Base-by-base conservation (phyloP, 768 basidiomycete species). In the Lactarius trivialis region DNA sequence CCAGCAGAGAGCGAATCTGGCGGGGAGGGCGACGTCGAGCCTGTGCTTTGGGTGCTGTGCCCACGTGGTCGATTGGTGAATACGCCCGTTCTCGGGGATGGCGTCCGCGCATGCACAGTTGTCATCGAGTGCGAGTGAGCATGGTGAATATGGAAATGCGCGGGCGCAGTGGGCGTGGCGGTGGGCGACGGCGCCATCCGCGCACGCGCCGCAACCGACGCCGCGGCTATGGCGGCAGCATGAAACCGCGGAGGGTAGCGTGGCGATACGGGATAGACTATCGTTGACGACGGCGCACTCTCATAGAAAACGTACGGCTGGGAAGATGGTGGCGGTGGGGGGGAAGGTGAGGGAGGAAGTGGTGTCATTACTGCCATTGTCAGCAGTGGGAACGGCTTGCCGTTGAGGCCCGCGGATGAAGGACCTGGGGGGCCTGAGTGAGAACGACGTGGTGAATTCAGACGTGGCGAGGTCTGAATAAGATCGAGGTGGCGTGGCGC, bases 91-190 rank as follows among this genome's bases (percentile, higher is more conserved):
- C 56, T 68, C 21, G 75, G 72, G 39, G 75, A 73, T 8, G 78
- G 77, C 3, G 78, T 76, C 11, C 75, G 72, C 14, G 80, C 72
- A n/a, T 77, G 78, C 58, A 81, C 75, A 0, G 81, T 84, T 5
- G 79, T 73, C 61, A 73, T 78, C 5, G 82, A 83, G 43, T 77
- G 75, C 19, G 80, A 76, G 67, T 84, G 82, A 33, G 75, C 67
- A 60, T 81, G 80, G n/a, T 77, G 73, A 32, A 28, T 21, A 58
- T 75, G 71, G 33, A 60, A 63, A 15, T 60, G 60, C 9, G 64
- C 65, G 43, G 56, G 57, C 3, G 51, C 53, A 5, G 67, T 68
- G 3, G 67, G 68, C 7, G 62, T 61, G 5, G 62, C 56, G 3
- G 66, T 57, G 9, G 65, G 68, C 4, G 66, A 65, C 2, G 66